Evolutionary conservation across 306 rosid species (phyloP).

Genomic region (Clitoria ternatea): DNA sequence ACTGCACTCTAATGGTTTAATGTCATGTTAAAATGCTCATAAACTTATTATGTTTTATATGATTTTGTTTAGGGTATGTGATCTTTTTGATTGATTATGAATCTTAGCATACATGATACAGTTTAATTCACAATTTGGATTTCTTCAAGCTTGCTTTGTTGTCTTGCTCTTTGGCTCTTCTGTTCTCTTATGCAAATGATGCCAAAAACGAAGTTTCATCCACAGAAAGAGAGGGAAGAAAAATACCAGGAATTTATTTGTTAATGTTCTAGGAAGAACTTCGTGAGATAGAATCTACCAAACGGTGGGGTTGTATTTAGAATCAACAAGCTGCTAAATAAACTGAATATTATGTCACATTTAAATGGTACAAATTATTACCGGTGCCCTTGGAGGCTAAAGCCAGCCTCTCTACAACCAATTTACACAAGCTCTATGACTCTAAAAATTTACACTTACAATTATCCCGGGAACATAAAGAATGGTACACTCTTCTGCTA

Average conservation of each 20-base stretch:
- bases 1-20: too few relatives aligned
- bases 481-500: not conserved
- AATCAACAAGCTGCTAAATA: slow-evolving; percentile 2
- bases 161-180: not conserved
- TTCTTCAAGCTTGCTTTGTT: not conserved
- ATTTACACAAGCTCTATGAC: slow-evolving; percentile 27
- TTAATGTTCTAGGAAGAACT: not conserved
- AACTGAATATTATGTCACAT: not conserved
- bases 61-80: too few relatives aligned
- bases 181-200: not conserved
- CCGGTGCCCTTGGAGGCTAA: not conserved
- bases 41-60: too few relatives aligned
- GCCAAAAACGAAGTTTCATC: not conserved
- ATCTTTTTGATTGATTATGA: too few relatives aligned
- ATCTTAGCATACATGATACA: too few relatives aligned
- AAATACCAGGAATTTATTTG: not conserved
- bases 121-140: too few relatives aligned
- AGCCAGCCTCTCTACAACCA: slow-evolving; percentile 34
- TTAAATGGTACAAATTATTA: slow-evolving; percentile 6
- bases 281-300: not conserved
- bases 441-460: slow-evolving; percentile 7
- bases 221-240: not conserved
- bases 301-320: not conserved
- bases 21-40: too few relatives aligned
- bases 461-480: not conserved